A percentile compares a stretch with the other conserved stretches of the same genome.
These are phyloP conservation scores for Colletotrichum eremochloae DNA, from an alignment of 2,329 filamentous ascomycete species.

Conservation along the genomic window DNA sequence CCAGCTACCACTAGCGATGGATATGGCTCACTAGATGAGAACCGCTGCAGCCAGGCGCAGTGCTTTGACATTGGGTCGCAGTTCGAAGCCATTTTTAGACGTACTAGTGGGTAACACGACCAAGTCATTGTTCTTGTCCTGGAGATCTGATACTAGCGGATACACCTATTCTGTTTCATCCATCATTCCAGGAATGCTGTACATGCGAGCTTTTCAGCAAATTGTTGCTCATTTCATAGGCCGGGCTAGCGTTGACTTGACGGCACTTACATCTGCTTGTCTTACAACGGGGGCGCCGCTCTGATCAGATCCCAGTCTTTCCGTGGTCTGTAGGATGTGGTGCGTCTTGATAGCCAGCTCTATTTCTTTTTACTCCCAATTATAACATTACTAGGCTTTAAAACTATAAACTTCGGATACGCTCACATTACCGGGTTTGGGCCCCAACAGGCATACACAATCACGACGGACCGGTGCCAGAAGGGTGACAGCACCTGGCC, in stretches of 20 bases:
- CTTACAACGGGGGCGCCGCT: not conserved
- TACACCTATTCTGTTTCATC: not conserved
- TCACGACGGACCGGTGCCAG: no score
- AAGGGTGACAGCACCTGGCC: no score
- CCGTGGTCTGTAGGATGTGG: not conserved
- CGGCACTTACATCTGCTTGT: not conserved
- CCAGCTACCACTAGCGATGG: not conserved
- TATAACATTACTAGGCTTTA: no score
- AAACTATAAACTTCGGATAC: no score
- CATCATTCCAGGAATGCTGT: not conserved
- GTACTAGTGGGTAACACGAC: not conserved
- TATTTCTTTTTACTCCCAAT: no score
- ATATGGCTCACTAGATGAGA: not conserved
- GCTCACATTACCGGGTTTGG: no score
- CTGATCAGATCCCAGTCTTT: conserved; percentile 3
- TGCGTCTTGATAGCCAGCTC: not conserved
- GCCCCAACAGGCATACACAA: no score
- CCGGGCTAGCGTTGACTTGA: no score
- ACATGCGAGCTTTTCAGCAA: not conserved
- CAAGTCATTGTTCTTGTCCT: not conserved
- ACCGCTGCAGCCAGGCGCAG: not conserved
- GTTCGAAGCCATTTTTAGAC: not conserved
- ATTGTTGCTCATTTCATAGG: not conserved
- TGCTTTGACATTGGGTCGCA: not conserved
- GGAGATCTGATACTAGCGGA: not conserved